Percentiles rank a stretch among this genome's conserved stretches.
Conservation (phyloP, 2,329 filamentous ascomycete genomes). For the Claviceps sorghi region DNA sequence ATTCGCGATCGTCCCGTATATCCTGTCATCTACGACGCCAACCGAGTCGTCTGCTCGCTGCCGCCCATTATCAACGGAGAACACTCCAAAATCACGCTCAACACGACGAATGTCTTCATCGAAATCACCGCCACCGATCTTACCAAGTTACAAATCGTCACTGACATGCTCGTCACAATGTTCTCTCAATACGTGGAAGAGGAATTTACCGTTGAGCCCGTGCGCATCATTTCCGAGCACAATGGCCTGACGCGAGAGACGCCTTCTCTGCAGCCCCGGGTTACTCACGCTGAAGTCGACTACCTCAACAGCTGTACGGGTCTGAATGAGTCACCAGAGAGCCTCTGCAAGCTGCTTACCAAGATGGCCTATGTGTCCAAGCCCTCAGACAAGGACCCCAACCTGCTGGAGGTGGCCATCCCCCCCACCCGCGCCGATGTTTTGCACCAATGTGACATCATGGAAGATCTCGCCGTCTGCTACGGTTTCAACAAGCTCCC, state of each 20-base stretch:
- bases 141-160: constrained; percentile 92
- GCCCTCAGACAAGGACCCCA: constrained; percentile 53
- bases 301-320: constrained; percentile 93
- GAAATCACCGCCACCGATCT: constrained; percentile 92
- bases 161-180: constrained; percentile 93
- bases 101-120: constrained; percentile 90
- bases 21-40: constrained; percentile 86
- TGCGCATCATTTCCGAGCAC: constrained; percentile 84
- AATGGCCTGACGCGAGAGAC: constrained; percentile 71
- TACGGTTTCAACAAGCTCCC: constrained; percentile 97
- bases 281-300: constrained; percentile 69
- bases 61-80: constrained; percentile 97
- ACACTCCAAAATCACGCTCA: constrained; percentile 85
- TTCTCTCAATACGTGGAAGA: constrained; percentile 85
- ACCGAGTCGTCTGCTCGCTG: constrained; percentile 76
- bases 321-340: constrained; percentile 55
- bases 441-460: constrained; percentile 91
- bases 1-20: constrained; percentile 89
- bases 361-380: constrained; percentile 82
- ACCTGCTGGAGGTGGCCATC: constrained; percentile 66
- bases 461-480: constrained; percentile 94
- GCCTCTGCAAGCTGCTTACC: constrained; percentile 64
- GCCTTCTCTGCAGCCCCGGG: constrained; percentile 64
- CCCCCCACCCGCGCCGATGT: constrained; percentile 88
- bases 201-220: constrained; percentile 82